phyloP scores from a whole-genome alignment of 208 protist genomes.

The Phytomonas sp. region DNA sequence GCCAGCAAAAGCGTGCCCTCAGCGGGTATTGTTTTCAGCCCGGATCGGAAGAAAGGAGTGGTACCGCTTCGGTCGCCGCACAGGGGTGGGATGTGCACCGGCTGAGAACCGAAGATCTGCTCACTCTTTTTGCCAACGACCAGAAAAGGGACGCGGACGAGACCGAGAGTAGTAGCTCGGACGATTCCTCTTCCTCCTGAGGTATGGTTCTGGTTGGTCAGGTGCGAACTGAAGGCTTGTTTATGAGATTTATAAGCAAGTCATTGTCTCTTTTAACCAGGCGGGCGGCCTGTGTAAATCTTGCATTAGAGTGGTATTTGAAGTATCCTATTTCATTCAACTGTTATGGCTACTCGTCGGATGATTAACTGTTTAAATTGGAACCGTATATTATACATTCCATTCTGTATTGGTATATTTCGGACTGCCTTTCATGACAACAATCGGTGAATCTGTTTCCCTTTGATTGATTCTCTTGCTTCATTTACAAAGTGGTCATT shows the following conservation, averaged over 20 bases:
- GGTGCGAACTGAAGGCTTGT: background rate
- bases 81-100: constrained; percentile 16
- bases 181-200: background rate
- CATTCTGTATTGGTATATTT: background rate
- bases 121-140: constrained; percentile 38
- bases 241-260: background rate
- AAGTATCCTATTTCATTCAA: background rate
- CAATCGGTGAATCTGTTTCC: background rate
- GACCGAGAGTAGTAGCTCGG: constrained; percentile 9
- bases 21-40: constrained; percentile 34
- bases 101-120: constrained; percentile 36
- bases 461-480: background rate
- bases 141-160: constrained; percentile 14
- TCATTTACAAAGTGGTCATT: background rate
- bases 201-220: background rate
- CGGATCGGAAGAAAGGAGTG: constrained; percentile 1
- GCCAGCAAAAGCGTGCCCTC: constrained; percentile 87
- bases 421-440: background rate
- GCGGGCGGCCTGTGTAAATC: background rate
- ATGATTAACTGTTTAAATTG: background rate
- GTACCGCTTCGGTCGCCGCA: background rate
- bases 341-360: background rate
- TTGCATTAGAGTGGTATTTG: background rate
- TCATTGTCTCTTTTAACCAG: background rate
- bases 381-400: background rate